phyloP scores from a whole-genome alignment of 1,284 basidiomycete genomes.

The Xerocomus minutiporus region DNA sequence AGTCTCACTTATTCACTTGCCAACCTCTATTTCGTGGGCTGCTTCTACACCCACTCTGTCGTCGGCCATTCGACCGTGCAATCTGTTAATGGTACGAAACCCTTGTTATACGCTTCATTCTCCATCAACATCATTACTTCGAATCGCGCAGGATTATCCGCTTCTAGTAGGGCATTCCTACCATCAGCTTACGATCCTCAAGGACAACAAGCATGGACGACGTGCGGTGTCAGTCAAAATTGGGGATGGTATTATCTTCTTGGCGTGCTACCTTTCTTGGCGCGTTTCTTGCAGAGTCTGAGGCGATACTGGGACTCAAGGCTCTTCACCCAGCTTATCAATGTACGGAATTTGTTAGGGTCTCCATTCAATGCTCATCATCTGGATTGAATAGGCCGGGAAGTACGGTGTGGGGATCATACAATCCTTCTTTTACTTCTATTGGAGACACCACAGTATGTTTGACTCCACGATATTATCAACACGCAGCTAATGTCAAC shows the following conservation, averaged over 20 bases:
- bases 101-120: background rate
- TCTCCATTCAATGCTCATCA: constrained; percentile 2
- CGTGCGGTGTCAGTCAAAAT: constrained; percentile 19
- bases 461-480: background rate
- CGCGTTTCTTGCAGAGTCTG: constrained; percentile 82
- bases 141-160: background rate
- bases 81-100: background rate
- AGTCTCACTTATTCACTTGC: constrained; percentile 72
- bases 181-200: constrained; percentile 8
- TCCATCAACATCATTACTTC: background rate
- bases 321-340: constrained; percentile 79
- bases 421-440: constrained; percentile 60
- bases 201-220: constrained; percentile 20
- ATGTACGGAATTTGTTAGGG: constrained; percentile 47
- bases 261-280: constrained; percentile 56
- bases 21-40: constrained; percentile 70
- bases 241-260: constrained; percentile 63
- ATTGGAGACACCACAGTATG: constrained; percentile 57
- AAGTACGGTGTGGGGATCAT: constrained; percentile 72
- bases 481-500: background rate
- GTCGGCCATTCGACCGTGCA: background rate
- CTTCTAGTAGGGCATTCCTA: background rate
- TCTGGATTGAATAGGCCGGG: constrained; percentile 52
- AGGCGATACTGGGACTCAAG: constrained; percentile 80
- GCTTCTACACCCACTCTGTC: constrained; percentile 52